Conservation (phyloP, 192 early-diverging fungal genomes). For the Lobulomyces angularis region DNA sequence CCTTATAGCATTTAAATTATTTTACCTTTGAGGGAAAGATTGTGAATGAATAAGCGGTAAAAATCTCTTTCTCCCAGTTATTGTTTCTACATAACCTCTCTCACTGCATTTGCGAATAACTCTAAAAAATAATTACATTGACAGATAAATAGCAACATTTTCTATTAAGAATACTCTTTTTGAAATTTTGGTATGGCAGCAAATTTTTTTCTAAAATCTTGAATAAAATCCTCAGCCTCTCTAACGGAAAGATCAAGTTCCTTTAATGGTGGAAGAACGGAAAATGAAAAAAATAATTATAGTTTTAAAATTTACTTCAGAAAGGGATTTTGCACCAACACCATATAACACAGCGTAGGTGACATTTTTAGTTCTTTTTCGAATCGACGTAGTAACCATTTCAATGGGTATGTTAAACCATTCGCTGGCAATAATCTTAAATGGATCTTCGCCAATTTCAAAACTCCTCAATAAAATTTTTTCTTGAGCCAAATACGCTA, state of each 20-base stretch:
- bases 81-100: conserved; percentile 17
- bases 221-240: no score
- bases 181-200: no score
- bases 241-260: no score
- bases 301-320: no score
- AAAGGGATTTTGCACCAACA: no score
- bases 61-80: conserved; percentile 14
- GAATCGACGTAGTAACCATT: conserved; percentile 4
- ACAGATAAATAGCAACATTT: neutral
- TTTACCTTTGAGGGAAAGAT: conserved; percentile 10
- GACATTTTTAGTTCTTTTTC: conserved; percentile 13
- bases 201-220: no score
- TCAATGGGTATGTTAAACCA: neutral
- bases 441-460: conserved; percentile 4
- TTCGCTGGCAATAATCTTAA: neutral
- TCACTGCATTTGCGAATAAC: conserved; percentile 10
- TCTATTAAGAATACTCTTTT: no score
- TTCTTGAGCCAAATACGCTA: conserved; percentile 20
- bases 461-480: neutral
- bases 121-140: neutral
- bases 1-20: neutral
- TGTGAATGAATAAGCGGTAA: conserved; percentile 18
- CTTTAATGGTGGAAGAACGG: no score
- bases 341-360: no score
- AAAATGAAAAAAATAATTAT: no score